Evolutionary conservation across 108 stramenopile genomes (phyloP), one percentile per base, ranked within the genome.

Genomic region (Stephanodiscus triporus): DNA sequence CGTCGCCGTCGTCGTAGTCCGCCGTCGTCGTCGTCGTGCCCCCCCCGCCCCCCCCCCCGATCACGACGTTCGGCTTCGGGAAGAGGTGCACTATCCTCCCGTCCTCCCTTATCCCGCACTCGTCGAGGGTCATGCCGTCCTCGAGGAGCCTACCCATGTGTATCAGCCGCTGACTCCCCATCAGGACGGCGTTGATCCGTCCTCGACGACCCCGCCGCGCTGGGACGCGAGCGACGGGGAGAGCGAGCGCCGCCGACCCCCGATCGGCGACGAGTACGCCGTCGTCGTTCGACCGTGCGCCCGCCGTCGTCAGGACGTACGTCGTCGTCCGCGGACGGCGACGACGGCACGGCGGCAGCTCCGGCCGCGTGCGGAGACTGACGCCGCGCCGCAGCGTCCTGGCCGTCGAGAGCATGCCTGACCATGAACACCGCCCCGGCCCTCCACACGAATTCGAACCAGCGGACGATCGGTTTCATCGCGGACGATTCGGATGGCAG

Each of bases 31-130:
- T 38, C 10, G 48, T 66, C 40, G 7, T 47, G 64, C 81, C 30
- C 1, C 36, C 76, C 62, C 48, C 56, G 7, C 13, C 27, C 11
- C 58, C 26, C 22, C 47, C 26, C 11, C 60, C 60, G 20, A 94
- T 76, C 13, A 90, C 85, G 24, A 94, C 89, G 37, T 88, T 84
- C 10, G 93, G 93, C 58, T 91, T 94, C 2, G 93, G 93, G 74
- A 94, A 91, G 5, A 94, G 60, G 60, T 94, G 93, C 26, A 94
- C 56, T 61, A 94, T 94, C 13, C 74, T 74, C 20, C 82, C 81
- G 55, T 80, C 57, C 20, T 72, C 63, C 36, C 60, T 62, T 37
- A 94, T 86, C 9, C 86, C 85, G 51, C 54, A 58, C 26, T 90
- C 85, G 22, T 62, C 42, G 23, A 94, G 66, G 13, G 76, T 78